Base-by-base conservation (phyloP, 768 basidiomycete species). In the Pulveroboletus sp. region DNA sequence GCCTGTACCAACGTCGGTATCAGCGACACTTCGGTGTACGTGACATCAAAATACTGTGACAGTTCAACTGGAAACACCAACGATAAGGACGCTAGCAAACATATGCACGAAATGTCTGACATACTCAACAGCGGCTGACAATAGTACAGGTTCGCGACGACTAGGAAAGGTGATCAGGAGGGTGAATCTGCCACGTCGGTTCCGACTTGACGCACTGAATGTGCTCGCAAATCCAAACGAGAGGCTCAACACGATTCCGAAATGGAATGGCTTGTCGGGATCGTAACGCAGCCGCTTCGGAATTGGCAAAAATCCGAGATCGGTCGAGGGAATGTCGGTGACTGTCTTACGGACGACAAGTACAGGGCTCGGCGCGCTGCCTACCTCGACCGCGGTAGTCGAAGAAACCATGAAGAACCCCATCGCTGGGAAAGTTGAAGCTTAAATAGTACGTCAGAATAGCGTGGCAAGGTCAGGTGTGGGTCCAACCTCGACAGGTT, bases 121-220 rank as follows among this genome's bases (percentile, higher is more conserved):
- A 55, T 63, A 81, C 89, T 86, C 12, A 91, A 69, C 57, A 93
- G 63, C 0, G 89, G 89, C 69, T 89, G 87, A 53, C 83, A 86
- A 57, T 91, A 93, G 61, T 91, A 92, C 41, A 92, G 63, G 60
- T 92, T 92, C n/a, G 81, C 77, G 12, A 82, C 82, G 38, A 71
- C 84, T 85, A 15, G 7, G 3, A 30, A 36, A 27, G 30, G 11
- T 21, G 21, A 12, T 62, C n/a, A 54, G 18, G 15, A 30, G 28
- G 26, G 28, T 36, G 21, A 3, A 21, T 3, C n/a, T 6, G 3
- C 18, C 31, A 6, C 6, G 5, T 7, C 4, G n/a, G 4, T 8
- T 21, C 8, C 11, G 24, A 21, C 21, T 21, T 21, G 12, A 52
- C 67, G 40, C 38, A 69, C 66, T 55, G 46, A 69, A 67, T 28